Base-by-base conservation (phyloP, 495 filamentous ascomycete genomes). In the Talaromyces trachyspermus region DNA sequence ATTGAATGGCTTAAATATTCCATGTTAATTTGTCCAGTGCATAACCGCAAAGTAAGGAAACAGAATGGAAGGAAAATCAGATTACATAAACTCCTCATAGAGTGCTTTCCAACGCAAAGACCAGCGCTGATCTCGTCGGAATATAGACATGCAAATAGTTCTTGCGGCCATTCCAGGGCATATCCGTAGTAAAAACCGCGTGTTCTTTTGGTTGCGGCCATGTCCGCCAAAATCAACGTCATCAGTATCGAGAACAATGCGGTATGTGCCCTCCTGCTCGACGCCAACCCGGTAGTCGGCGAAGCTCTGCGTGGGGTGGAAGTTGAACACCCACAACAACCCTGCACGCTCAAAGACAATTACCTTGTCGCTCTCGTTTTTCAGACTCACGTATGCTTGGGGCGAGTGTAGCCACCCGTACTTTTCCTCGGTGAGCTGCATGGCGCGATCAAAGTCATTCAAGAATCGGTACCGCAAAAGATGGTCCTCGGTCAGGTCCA, bases 71-170 rank as follows among this genome's bases (percentile, higher is more conserved):
- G 4, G 3, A 24, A 19, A 42, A n/a, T n/a, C n/a, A n/a, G 10
- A 40, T 22, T 6, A 22, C n/a, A 17, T 22, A n/a, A 17, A 3
- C 8, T 5, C 18, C 25, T 60, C 59, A 77, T 37, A 75, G 54
- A 2, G 67, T 76, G 5, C 66, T 60, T 55, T 78, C 76, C 38
- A 76, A 54, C 33, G 72, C 76, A 25, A 79, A 66, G 49, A 76
- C 71, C 75, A 77, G 54, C 39, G 89, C 92, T 45, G 86, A 88
- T 51, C 92, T 75, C 22, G 78, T 78, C 22, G 92, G 92, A 45
- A 95, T 78, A 63, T 98, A 98, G 23, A 95, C 80, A 66, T 97
- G 92, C 30, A 86, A 75, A 61, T 86, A 96, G 62, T 98, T 98
- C 64, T 70, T 77, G 51, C 92, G 65, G 2, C 75, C 83, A 62